Conservation (phyloP, 345 rosid genomes). For the Citrus medica region DNA sequence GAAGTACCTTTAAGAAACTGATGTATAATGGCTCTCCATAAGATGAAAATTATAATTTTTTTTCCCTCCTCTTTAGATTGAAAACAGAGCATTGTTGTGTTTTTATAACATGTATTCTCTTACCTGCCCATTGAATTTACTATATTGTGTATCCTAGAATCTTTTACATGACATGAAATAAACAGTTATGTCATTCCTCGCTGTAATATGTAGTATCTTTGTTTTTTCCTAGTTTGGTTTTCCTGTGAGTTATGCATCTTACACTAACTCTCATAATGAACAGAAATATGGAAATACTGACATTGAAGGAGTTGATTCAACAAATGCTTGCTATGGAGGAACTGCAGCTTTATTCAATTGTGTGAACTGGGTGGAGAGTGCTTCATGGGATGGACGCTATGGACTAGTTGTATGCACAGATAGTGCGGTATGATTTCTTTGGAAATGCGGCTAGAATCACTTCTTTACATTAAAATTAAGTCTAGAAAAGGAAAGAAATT, state of each 20-base stretch:
- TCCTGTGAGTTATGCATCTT: neutral
- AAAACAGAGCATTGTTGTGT: neutral
- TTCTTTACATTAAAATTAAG: neutral
- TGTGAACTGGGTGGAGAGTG: constrained; percentile 98
- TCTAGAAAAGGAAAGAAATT: neutral
- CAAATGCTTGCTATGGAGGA: constrained; percentile 89
- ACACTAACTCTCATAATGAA: neutral
- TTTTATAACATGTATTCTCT: neutral
- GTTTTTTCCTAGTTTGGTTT: neutral
- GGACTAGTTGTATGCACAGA: constrained; percentile 94
- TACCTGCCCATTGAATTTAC: neutral
- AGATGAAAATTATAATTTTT: neutral
- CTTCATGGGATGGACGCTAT: constrained; percentile 93
- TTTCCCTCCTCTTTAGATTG: neutral
- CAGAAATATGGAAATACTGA: constrained; percentile 91
- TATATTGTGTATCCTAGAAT: neutral
- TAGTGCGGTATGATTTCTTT: constrained; percentile 67
- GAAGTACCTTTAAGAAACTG: neutral
- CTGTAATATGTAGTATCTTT: neutral
- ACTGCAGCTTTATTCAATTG: constrained; percentile 66
- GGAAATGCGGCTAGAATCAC: neutral
- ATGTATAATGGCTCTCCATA: neutral
- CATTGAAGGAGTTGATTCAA: constrained; percentile 94
- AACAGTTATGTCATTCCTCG: neutral
- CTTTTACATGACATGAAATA: neutral